Base-by-base conservation (phyloP, 441 rosid genomes). In the Eruca vesicaria region DNA sequence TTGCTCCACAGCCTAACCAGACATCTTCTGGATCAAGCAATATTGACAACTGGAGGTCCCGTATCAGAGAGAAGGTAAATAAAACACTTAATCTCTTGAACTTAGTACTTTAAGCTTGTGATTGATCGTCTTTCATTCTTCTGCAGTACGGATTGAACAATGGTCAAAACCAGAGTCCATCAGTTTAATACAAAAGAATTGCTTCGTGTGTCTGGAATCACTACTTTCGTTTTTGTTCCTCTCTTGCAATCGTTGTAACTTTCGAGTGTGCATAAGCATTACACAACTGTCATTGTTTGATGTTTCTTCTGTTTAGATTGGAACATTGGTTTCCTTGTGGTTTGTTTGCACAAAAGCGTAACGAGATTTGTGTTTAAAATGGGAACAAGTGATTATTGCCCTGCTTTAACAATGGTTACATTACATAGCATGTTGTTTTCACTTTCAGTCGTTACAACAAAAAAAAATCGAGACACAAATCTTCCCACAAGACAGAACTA, bases 21-120 rank as follows among this genome's bases (percentile, higher is more conserved):
- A 33, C 87, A 64, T 84, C 90, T 69, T 73, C 74, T 68, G 88
- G 84, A 18, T 79, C 91, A 36, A 79, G 81, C 79, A 83, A 76
- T 72, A 79, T 60, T 59, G 86, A 83, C 64, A 69, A 52, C 9
- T 92, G 95, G 99, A 89, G 93, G 79, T 81, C 88, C 66, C 80
- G 90, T 31, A 87, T 92, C 60, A 88, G 94, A 73, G 98, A 89
- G 75, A 95, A 95, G 98, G 98, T 95, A 63, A 68, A 72, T n/a
- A 50, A 55, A 55, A 16, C 21, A 1, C 63, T 50, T 35, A 3
- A 8, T 66, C 16, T 9, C 15, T 18, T 71, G 7, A 71, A 69
- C 68, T 5, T 19, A 50, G 71, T 58, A 68, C 41, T 8, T 35
- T n/a, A 69, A 45, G 33, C 63, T 60, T 66, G 28, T 36, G n/a